phyloP scores from a whole-genome alignment of 352 stramenopile genomes.

The Phytophthora citricola region DNA sequence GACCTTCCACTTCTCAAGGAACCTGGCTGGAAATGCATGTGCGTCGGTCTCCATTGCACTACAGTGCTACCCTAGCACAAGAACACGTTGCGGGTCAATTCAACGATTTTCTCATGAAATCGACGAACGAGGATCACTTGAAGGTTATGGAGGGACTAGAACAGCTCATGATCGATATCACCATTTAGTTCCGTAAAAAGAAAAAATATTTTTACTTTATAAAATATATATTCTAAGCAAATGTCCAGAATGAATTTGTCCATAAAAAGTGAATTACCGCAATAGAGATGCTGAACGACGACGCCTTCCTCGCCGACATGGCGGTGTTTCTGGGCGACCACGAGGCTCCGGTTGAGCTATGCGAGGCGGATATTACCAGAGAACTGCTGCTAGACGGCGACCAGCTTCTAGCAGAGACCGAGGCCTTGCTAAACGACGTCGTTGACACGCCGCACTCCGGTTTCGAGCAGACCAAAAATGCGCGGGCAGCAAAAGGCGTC shows the following conservation, averaged over 20 bases:
- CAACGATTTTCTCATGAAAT: not conserved
- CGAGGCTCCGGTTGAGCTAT: not conserved
- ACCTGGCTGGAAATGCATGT: slow-evolving; percentile 12
- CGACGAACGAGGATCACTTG: not conserved
- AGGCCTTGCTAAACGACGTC: slow-evolving; percentile 7
- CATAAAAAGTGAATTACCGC: not conserved
- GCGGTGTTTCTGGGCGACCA: slow-evolving; percentile 7
- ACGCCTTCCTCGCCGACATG: slow-evolving; percentile 15
- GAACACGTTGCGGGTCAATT: not conserved
- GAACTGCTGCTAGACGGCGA: slow-evolving; percentile 13
- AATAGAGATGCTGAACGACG: slow-evolving; percentile 5
- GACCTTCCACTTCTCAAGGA: not conserved
- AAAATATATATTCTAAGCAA: not conserved
- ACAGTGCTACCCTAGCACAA: not conserved
- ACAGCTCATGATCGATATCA: not conserved
- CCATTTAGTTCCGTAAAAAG: not conserved
- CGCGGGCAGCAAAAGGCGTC: slow-evolving; percentile 21
- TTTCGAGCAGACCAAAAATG: slow-evolving; percentile 1
- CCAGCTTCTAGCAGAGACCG: slow-evolving; percentile 25
- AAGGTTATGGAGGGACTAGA: not conserved
- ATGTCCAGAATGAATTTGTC: no score
- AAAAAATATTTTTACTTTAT: not conserved
- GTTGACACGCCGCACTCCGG: not conserved
- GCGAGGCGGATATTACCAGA: not conserved
- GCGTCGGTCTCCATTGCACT: slow-evolving; percentile 9